Percentiles rank a stretch among this genome's conserved stretches.
Conservation (phyloP, 345 rosid species). For the Gossypium bickii region DNA sequence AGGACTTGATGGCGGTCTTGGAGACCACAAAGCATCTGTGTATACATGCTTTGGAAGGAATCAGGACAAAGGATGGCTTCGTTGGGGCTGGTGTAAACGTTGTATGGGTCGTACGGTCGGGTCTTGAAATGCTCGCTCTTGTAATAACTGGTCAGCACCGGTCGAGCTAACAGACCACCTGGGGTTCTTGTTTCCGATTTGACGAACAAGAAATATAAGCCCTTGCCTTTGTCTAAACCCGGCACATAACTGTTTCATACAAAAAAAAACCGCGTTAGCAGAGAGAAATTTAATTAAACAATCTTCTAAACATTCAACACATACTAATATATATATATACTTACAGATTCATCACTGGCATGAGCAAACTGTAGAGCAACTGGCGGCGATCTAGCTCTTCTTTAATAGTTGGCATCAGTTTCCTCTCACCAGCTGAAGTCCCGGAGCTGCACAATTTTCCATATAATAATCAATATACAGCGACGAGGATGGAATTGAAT, state of each 20-base stretch:
- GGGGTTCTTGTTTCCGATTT: constrained; percentile 90
- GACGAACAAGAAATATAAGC: constrained; percentile 72
- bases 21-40: constrained; percentile 88
- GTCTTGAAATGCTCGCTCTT: constrained; percentile 82
- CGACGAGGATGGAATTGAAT: no score
- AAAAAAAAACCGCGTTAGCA: constrained; percentile 12
- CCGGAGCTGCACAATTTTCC: constrained; percentile 64
- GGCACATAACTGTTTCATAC: constrained; percentile 61
- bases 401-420: constrained; percentile 87
- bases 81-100: constrained; percentile 86
- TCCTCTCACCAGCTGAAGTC: constrained; percentile 97
- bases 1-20: constrained; percentile 68
- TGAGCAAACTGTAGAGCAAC: constrained; percentile 77
- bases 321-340: constrained; percentile 13
- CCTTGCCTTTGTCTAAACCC: constrained; percentile 89
- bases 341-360: constrained; percentile 98
- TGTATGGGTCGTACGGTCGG: constrained; percentile 82
- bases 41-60: constrained; percentile 93
- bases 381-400: constrained; percentile 97
- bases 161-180: constrained; percentile 80
- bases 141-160: constrained; percentile 93
- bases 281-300: no score
- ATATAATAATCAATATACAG: neutral
- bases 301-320: neutral
- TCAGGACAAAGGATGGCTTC: constrained; percentile 86